phyloP scores from a whole-genome alignment of 2,329 filamentous ascomycete species.

The Neocatenulostroma microsporum region DNA sequence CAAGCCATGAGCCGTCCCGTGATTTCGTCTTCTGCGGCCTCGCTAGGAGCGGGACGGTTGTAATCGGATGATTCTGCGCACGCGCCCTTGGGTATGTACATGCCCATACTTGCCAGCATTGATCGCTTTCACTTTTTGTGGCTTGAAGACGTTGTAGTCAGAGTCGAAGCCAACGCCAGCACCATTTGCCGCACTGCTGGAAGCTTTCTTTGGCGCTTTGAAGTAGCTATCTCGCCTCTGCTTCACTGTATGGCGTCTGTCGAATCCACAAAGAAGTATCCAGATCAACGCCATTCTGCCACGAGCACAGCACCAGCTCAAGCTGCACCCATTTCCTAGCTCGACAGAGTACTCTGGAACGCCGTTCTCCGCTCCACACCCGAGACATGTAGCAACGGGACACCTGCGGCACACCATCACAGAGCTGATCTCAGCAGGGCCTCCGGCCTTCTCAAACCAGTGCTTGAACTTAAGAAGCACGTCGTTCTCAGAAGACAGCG shows the following conservation, averaged over 20 bases:
- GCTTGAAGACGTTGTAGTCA: not conserved
- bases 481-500: slow-evolving; percentile 1
- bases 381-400: not conserved
- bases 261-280: too few species aligned
- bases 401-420: not conserved
- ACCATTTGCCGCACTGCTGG: too few species aligned
- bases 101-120: not conserved
- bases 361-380: too few species aligned
- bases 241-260: not conserved
- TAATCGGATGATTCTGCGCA: too few species aligned
- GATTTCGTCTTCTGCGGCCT: slow-evolving; percentile 14
- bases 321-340: too few species aligned
- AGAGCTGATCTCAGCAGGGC: not conserved
- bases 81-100: too few species aligned
- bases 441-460: not conserved
- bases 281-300: too few species aligned
- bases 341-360: too few species aligned
- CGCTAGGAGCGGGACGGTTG: too few species aligned
- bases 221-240: not conserved
- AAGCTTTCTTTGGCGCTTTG: too few species aligned
- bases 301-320: too few species aligned
- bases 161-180: slow-evolving; percentile 2
- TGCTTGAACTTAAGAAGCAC: not conserved
- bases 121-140: not conserved
- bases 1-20: too few species aligned